Evolutionary conservation across 1,139 yeast species (phyloP).

Genomic region (Yamadazyma epiphylla): DNA sequence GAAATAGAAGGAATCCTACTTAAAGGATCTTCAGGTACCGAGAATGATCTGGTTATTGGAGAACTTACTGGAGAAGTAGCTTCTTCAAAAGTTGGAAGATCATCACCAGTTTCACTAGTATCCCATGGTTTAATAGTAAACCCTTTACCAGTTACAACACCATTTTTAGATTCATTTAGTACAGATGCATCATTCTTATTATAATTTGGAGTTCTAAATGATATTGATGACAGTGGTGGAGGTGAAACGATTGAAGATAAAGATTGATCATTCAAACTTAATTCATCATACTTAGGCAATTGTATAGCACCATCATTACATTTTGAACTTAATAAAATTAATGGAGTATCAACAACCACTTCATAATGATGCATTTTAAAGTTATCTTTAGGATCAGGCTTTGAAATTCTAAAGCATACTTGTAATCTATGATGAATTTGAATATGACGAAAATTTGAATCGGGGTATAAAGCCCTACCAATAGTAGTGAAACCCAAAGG

Average conservation of each 20-base stretch:
- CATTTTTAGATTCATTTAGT: conserved; percentile 4
- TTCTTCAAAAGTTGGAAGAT: conserved; percentile 59
- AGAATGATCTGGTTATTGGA: conserved; percentile 33
- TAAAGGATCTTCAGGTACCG: conserved; percentile 31
- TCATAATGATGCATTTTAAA: conserved; percentile 77
- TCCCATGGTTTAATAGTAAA: conserved; percentile 32
- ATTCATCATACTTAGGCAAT: conserved; percentile 59
- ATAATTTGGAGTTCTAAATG: conserved; percentile 35
- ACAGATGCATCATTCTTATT: conserved; percentile 8
- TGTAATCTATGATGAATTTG: conserved; percentile 74
- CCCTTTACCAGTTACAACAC: conserved; percentile 23
- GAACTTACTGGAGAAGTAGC: conserved; percentile 36
- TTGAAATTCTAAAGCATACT: conserved; percentile 73
- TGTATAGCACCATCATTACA: conserved; percentile 68
- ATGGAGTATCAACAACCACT: conserved; percentile 85
- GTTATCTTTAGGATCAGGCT: conserved; percentile 52
- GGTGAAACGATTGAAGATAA: conserved; percentile 1
- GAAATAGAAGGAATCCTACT: conserved; percentile 31
- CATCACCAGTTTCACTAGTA: conserved; percentile 15
- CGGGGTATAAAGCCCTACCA: conserved; percentile 54
- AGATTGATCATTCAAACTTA: conserved; percentile 9
- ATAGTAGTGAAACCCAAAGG: conserved; percentile 36
- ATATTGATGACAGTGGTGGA: conserved; percentile 8
- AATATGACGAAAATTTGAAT: conserved; percentile 66
- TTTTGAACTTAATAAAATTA: conserved; percentile 64